phyloP scores from a whole-genome alignment of 129 eudicot genomes.

The Chrysanthemum lavandulifolium region DNA sequence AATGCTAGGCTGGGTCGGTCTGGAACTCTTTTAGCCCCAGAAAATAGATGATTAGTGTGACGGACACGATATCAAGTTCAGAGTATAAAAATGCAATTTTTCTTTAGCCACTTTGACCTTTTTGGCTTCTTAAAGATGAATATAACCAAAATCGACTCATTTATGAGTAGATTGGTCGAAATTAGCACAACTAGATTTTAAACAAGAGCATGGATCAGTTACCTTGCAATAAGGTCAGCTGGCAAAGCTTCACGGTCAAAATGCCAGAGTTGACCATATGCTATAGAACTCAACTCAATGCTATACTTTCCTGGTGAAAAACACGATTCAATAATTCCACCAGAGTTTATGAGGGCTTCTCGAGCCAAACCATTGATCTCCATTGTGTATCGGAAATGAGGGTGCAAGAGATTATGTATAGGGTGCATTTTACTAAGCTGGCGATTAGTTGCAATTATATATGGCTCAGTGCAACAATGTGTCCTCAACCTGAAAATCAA shows the following conservation, averaged over 20 bases:
- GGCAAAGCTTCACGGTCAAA: conserved; percentile 70
- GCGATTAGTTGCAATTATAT: neutral
- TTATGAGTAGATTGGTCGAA: neutral
- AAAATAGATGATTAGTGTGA: no score
- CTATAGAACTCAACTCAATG: conserved; percentile 56
- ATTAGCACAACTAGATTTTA: neutral
- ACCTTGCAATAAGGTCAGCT: conserved; percentile 64
- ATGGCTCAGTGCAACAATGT: neutral
- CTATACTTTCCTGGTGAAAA: conserved; percentile 8
- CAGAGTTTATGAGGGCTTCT: neutral
- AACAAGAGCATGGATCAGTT: neutral
- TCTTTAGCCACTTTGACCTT: no score
- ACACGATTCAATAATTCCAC: neutral
- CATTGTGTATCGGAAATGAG: neutral
- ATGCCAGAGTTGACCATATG: conserved; percentile 58
- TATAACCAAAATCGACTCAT: neutral
- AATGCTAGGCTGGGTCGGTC: neutral
- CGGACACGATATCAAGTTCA: no score
- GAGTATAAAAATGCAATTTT: no score
- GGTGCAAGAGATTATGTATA: neutral
- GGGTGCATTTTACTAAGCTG: neutral
- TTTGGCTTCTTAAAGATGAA: neutral
- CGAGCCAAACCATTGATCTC: neutral
- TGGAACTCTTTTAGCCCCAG: neutral
- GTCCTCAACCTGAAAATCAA: conserved; percentile 46